phyloP scores from a whole-genome alignment of 202 grass and related monocot genomes.

The Eragrostis tef region DNA sequence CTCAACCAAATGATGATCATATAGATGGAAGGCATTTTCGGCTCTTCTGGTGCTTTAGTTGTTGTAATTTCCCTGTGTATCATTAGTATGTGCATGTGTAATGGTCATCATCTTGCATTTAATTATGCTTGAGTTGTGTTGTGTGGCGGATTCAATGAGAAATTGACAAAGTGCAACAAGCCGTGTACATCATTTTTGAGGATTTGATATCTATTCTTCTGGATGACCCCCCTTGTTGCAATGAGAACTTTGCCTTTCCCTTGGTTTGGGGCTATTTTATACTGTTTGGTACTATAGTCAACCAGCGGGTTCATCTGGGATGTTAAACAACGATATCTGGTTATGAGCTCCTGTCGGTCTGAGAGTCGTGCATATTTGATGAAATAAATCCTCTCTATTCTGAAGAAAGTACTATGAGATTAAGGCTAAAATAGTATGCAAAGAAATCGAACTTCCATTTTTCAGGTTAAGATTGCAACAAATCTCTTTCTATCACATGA shows the following conservation, averaged over 20 bases:
- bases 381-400: background rate
- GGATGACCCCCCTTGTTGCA: background rate
- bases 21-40: background rate
- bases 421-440: background rate
- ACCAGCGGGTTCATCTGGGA: background rate
- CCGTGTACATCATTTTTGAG: slow-evolving; percentile 49
- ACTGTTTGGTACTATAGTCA: background rate
- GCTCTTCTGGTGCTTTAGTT: slow-evolving; percentile 25
- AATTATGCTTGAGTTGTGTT: slow-evolving; percentile 39
- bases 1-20: background rate
- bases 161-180: slow-evolving; percentile 22
- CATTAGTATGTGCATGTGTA: slow-evolving; percentile 25
- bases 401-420: background rate
- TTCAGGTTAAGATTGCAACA: background rate
- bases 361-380: background rate
- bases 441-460: background rate
- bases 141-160: slow-evolving; percentile 26
- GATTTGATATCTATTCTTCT: background rate
- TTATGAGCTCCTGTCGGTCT: background rate
- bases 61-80: slow-evolving; percentile 28
- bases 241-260: background rate
- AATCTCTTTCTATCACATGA: background rate
- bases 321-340: background rate
- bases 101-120: slow-evolving; percentile 31
- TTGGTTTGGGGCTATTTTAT: background rate